phyloP scores from a whole-genome alignment of 176 grass and related monocot species.

The Hordeum marinum region DNA sequence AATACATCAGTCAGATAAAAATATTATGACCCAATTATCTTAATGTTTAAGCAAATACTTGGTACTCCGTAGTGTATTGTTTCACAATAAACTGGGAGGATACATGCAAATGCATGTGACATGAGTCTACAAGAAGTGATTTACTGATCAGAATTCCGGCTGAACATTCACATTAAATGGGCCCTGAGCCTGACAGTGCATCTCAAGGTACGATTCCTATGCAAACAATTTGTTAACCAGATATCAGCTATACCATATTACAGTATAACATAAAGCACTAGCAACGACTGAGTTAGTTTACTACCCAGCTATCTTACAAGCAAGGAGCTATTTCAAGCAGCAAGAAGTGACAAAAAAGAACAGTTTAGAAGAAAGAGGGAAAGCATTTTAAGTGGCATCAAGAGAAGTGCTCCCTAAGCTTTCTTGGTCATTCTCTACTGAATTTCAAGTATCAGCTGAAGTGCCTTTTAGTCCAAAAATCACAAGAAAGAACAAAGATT shows the following conservation, averaged over 20 bases:
- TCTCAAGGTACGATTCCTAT: not conserved
- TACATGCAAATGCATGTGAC: not conserved
- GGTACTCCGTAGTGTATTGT: not conserved
- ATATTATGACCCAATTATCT: not conserved
- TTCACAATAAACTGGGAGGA: not conserved
- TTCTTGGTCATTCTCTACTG: not conserved
- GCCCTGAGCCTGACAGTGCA: not conserved
- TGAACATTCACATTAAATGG: not conserved
- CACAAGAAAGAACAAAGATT: not conserved
- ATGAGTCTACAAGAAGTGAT: slow-evolving; percentile 3
- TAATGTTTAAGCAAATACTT: not conserved
- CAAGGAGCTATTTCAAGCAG: not conserved
- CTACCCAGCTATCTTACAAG: not conserved
- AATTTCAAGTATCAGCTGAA: not conserved
- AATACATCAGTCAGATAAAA: not conserved
- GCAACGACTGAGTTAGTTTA: not conserved
- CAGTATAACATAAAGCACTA: not conserved
- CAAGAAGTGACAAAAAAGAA: slow-evolving; percentile 7
- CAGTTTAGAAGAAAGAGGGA: not conserved
- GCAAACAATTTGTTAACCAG: not conserved
- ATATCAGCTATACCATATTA: not conserved
- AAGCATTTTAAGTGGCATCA: not conserved
- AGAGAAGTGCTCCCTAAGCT: slow-evolving; percentile 12
- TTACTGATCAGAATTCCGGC: not conserved
- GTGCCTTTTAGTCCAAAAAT: not conserved